These are phyloP conservation scores for Grigorovia humatica DNA, from an alignment of 805 yeast genomes.

Conservation along the genomic window DNA sequence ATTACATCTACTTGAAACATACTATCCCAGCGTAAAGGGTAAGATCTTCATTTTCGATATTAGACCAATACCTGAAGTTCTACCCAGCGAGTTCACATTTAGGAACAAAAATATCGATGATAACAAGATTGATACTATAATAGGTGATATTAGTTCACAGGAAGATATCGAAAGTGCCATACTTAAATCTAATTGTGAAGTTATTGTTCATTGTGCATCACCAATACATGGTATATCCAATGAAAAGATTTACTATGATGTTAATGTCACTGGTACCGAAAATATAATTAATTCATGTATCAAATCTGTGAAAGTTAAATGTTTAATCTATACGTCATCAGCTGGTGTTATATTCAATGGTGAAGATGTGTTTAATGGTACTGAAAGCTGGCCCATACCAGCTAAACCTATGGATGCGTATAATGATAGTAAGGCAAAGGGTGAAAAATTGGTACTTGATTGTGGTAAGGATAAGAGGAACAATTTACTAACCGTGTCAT, in stretches of 20 bases:
- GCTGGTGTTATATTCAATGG: constrained; percentile 98
- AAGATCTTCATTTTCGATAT: constrained; percentile 81
- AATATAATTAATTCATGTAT: constrained; percentile 50
- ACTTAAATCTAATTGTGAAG: constrained; percentile 46
- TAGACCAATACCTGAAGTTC: constrained; percentile 73
- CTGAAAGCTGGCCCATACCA: constrained; percentile 91
- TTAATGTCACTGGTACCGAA: constrained; percentile 81
- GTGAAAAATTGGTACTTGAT: constrained; percentile 69
- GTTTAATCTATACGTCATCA: constrained; percentile 87
- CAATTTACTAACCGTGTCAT: constrained; percentile 64
- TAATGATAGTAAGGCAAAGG: constrained; percentile 87
- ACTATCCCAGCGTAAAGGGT: constrained; percentile 44
- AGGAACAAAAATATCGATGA: constrained; percentile 45
- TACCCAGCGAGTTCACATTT: constrained; percentile 19
- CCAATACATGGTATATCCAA: constrained; percentile 88
- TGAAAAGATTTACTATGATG: constrained; percentile 65
- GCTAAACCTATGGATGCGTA: constrained; percentile 90
- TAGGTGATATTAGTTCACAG: constrained; percentile 77
- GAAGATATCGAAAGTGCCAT: constrained; percentile 61
- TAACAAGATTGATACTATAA: constrained; percentile 44
- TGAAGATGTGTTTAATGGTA: constrained; percentile 82
- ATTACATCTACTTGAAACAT: constrained; percentile 79
- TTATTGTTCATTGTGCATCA: constrained; percentile 91
- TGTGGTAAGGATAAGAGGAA: constrained; percentile 48
- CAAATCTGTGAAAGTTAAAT: constrained; percentile 32